Evolutionary conservation across 495 filamentous ascomycete genomes (phyloP), one percentile per base, ranked within the genome.

Genomic region (Hypoxylon rickii): DNA sequence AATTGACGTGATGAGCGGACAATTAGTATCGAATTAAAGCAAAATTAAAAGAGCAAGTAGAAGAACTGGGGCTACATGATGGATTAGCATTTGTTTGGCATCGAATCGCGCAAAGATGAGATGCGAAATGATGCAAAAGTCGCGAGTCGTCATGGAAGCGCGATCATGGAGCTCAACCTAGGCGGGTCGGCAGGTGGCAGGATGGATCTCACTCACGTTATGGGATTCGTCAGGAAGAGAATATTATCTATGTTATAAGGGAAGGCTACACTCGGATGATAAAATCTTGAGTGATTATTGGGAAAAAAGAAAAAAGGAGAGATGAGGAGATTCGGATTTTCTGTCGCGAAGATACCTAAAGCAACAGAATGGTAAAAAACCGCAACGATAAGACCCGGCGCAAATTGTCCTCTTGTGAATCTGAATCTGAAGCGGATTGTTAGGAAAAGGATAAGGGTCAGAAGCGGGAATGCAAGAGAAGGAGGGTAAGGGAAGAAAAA

Each of bases 131-230:
- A 36, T 36, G 12, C 32, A 13, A 36, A 46, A 43, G 58, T 52
- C 58, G 58, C 58, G 38, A 41, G 51, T 61, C 41, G 51, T 46
- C 51, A 54, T 61, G 46, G 51, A 51, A 61, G 58, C 58, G 51
- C 46, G 53, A 53, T 34, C 58, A 39, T 58, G 33, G 26, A 44
- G 33, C 26, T 44, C 39, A 45, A 58, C 50, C 45, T 58, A 63
- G 48, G 63, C 66, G 56, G 55, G 50, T 58, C 66, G 63, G 52
- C 52, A 57, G 58, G 47, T 63, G 63, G 52, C 52, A 57, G 58
- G 47, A 62, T 56, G 54, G 56, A 66, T 64, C 59, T 61, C 59
- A 69, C 66, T 69, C 66, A 69, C 66, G 63, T 61, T 65, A 57
- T 53, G 26, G 51, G 38, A 39, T 57, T 53, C 31, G 38, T 33